These are phyloP conservation scores for Fusarium xylarioides DNA, from an alignment of 2,329 filamentous ascomycete genomes.

Conservation along the genomic window DNA sequence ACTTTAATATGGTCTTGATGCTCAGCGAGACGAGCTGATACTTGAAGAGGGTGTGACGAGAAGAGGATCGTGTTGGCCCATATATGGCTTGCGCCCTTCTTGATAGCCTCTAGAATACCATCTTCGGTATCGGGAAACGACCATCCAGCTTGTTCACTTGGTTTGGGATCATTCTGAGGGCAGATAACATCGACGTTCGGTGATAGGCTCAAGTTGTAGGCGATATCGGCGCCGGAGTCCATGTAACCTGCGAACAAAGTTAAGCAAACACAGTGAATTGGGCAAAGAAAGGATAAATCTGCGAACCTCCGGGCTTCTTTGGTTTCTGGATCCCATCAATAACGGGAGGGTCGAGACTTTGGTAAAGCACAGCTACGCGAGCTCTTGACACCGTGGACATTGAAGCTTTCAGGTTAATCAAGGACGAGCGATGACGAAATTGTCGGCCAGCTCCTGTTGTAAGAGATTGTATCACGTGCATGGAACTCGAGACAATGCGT, in stretches of 20 bases:
- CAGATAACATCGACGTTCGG: slow-evolving; percentile 23
- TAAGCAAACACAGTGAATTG: background rate
- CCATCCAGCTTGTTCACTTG: slow-evolving; percentile 19
- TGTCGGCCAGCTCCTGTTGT: background rate
- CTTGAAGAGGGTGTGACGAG: slow-evolving; percentile 57
- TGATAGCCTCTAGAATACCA: slow-evolving; percentile 44
- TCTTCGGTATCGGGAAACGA: slow-evolving; percentile 33
- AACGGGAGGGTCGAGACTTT: slow-evolving; percentile 56
- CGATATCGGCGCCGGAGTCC: slow-evolving; percentile 34
- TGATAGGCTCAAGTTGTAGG: slow-evolving; percentile 25
- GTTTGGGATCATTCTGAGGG: slow-evolving; percentile 4
- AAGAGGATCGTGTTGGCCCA: slow-evolving; percentile 64
- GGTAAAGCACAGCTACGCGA: slow-evolving; percentile 56
- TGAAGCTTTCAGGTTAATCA: background rate
- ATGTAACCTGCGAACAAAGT: slow-evolving; percentile 21
- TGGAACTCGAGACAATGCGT: background rate
- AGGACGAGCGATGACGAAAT: background rate
- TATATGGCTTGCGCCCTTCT: slow-evolving; percentile 54
- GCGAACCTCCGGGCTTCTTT: slow-evolving; percentile 53
- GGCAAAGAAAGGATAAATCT: background rate
- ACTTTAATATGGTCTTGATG: slow-evolving; percentile 48
- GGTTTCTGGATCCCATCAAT: slow-evolving; percentile 59
- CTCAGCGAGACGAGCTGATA: slow-evolving; percentile 45
- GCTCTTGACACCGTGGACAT: background rate
- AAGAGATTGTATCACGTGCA: background rate